Evolutionary conservation across 108 stramenopile genomes (phyloP).

Genomic region (Cylindrotheca fusiformis): DNA sequence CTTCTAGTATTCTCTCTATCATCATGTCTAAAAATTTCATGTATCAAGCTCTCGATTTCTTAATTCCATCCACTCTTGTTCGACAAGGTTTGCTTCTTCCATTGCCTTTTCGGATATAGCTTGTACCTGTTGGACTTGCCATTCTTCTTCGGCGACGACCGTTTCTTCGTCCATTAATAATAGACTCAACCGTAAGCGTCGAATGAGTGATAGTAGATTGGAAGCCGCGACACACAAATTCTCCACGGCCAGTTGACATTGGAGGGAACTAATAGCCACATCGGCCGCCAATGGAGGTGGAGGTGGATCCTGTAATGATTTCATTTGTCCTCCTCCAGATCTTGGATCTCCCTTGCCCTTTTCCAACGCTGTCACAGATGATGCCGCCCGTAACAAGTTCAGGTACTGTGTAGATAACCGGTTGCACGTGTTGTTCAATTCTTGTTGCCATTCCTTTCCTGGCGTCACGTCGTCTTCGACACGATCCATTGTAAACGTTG

Average conservation of each 20-base stretch:
- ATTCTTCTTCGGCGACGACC: constrained; percentile 69
- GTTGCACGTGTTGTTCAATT: constrained; percentile 82
- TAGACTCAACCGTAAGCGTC: constrained; percentile 67
- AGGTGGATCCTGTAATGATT: constrained; percentile 60
- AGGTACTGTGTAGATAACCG: constrained; percentile 80
- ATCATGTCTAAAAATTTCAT: too few species aligned
- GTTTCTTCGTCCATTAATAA: constrained; percentile 84
- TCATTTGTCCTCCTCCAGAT: constrained; percentile 78
- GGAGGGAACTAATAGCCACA: constrained; percentile 44
- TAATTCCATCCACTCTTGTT: constrained; percentile 60
- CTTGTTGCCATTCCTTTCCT: constrained; percentile 70
- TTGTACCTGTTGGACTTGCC: constrained; percentile 54
- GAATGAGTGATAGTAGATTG: constrained; percentile 74
- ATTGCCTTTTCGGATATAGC: constrained; percentile 38
- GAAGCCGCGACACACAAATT: constrained; percentile 77
- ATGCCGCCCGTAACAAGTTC: constrained; percentile 68
- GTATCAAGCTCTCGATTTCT: constrained; percentile 41
- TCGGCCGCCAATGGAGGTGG: constrained; percentile 78
- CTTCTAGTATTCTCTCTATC: too few species aligned
- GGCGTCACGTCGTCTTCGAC: constrained; percentile 71
- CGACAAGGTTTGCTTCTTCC: constrained; percentile 54
- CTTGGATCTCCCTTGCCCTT: constrained; percentile 33
- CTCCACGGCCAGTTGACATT: constrained; percentile 73
- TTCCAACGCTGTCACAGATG: constrained; percentile 51
- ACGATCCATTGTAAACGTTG: constrained; percentile 68